Evolutionary conservation across 2,329 filamentous ascomycete genomes (phyloP), one percentile per base, ranked within the genome.

Genomic region (Colletotrichum euphorbiae): DNA sequence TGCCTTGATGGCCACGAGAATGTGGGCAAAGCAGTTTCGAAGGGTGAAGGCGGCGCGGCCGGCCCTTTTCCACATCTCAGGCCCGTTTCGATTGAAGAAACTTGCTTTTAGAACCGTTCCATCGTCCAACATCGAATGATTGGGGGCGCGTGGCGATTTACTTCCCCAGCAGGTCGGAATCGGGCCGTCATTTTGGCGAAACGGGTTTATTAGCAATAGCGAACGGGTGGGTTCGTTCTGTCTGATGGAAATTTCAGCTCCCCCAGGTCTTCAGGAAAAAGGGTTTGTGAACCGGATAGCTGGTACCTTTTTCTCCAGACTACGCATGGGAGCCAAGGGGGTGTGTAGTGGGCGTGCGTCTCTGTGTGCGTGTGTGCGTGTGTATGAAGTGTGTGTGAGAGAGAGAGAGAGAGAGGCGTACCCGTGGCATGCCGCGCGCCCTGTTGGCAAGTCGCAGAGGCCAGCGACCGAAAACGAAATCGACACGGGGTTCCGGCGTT

Each of bases 391-490:
- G 28, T 33, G 42, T 48, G 45, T 17, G 45, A 15, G 46, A 4
- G 13, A n/a, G 21, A 9, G 28, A 13, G 21, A 24, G 17, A 13
- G 43, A 38, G 66, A 56, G 38, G 59, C 45, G 60, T 64, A 17
- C 28, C 36, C 33, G 46, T 58, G 17, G 19, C 42, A 38, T 65
- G 61, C 13, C 6, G 11, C 31, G 62, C 38, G 62, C 66, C 66
- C 66, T 67, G 66, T 69, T 45, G 56, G 62, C 56, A 67, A 28
- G 48, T 40, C 24, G 45, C n/a, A n/a, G 19, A 66, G 54, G 46
- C 40, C 28, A 21, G 19, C 28, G 24, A n/a, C 54, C 33, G 36
- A 24, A 40, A 40, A 31, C 38, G 38, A 62, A 62, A 69, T 69
- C 50, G 55, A 61, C 66, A 69, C 66, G 50, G 66, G 62, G 56